Base-by-base conservation (phyloP, 345 rosid genomes). In the Laguncularia racemosa region DNA sequence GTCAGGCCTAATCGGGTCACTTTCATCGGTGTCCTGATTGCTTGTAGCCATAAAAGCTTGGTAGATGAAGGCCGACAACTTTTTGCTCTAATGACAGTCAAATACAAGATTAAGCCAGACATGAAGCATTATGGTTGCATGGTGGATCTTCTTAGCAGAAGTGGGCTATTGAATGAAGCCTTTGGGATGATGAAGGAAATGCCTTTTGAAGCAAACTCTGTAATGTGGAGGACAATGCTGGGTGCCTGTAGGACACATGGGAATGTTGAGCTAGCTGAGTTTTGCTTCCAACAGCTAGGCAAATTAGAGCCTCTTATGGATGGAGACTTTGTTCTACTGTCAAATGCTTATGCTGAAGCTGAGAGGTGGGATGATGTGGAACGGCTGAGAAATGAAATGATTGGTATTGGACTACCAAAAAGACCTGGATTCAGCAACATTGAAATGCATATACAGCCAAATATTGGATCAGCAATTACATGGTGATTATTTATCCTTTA, bases 21-120 rank as follows among this genome's bases (percentile, higher is more conserved):
- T 5, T 77, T 77, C 58, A 67, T 63, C 12, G 76, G 82, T 52
- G 73, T 67, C 33, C 61, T 77, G 55, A 53, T 68, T 50, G 82
- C 78, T 47, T 77, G 82, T 44, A 73, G 78, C 73, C 78, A 67
- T 44, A 71, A 69, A 23, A 78, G 82, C 3, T 55, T 73, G 64
- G 71, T 77, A 26, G 74, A 71, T n/a, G 63, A 73, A 60, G 78
- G 78, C 16, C 60, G 67, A n/a, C 38, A 44, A 28, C 62, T 73
- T 6, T 77, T 73, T n/a, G 16, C 33, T 12, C 57, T 18, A 11
- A 77, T 73, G 82, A 53, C n/a, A 16, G 49, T 61, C 57, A 60
- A 40, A 38, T 58, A 69, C 52, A 48, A 23, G 40, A 63, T 69
- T 13, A 16, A 51, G 59, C 74, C 78, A 16, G 71, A 68, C 16